Conservation (phyloP, 2,329 filamentous ascomycete species). For the Fusarium euwallaceae region DNA sequence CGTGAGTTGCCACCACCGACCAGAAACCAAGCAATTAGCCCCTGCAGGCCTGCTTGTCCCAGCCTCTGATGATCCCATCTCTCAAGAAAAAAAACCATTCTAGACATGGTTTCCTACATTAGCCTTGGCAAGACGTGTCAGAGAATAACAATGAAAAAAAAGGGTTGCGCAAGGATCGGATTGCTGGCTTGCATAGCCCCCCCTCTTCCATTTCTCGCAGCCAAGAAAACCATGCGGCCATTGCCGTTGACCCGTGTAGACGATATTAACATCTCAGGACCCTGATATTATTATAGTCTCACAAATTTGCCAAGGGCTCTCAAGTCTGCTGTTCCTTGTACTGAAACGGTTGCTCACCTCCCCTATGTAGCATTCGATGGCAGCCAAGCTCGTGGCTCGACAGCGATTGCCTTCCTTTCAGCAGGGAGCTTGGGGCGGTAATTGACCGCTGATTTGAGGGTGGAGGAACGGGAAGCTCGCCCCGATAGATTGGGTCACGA, state of each 20-base stretch:
- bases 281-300: constrained; percentile 13
- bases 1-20: constrained; percentile 29
- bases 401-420: constrained; percentile 19
- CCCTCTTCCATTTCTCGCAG: background rate
- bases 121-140: constrained; percentile 24
- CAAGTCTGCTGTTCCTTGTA: background rate
- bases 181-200: constrained; percentile 1
- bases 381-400: constrained; percentile 12
- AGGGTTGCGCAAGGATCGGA: constrained; percentile 11
- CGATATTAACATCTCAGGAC: constrained; percentile 12
- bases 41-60: constrained; percentile 2
- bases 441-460: constrained; percentile 11
- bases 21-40: constrained; percentile 8
- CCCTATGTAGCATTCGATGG: constrained; percentile 17
- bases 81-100: no score
- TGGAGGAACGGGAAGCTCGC: background rate
- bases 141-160: background rate
- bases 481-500: constrained; percentile 18
- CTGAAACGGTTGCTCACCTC: constrained; percentile 21
- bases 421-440: constrained; percentile 13
- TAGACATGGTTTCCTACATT: constrained; percentile 25
- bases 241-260: constrained; percentile 12
- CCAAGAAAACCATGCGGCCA: background rate
- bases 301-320: background rate
- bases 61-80: constrained; percentile 9